These are phyloP conservation scores for Stephanodiscus minutulus DNA, from an alignment of 108 stramenopile genomes.

Conservation along the genomic window DNA sequence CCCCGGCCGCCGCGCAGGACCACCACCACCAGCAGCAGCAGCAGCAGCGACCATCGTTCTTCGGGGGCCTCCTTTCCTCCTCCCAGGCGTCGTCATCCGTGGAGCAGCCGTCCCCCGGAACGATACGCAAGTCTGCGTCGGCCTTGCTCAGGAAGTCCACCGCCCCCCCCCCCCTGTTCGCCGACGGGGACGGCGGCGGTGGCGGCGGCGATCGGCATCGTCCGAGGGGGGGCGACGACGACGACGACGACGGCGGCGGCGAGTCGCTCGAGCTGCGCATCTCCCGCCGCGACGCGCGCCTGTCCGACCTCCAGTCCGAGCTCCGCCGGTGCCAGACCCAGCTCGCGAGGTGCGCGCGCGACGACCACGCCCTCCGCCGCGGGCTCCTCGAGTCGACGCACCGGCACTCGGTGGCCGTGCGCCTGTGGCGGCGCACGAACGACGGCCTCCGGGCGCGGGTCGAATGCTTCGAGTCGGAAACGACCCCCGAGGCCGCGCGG, in stretches of 20 bases:
- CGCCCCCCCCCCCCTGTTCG: conserved; percentile 7
- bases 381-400: conserved; percentile 44
- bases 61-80: not conserved
- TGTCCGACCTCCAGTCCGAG: conserved; percentile 37
- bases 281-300: conserved; percentile 22
- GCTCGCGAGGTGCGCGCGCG: conserved; percentile 20
- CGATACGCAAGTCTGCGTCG: conserved; percentile 40
- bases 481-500: conserved; percentile 30
- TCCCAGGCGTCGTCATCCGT: not conserved
- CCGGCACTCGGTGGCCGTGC: conserved; percentile 32
- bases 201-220: not conserved
- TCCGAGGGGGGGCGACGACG: not conserved
- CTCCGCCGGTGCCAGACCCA: conserved; percentile 23
- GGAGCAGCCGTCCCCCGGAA: conserved; percentile 14
- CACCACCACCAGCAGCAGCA: not conserved
- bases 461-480: conserved; percentile 35
- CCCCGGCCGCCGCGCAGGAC: no score
- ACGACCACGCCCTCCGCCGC: conserved; percentile 33
- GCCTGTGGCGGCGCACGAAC: conserved; percentile 47
- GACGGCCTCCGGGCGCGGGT: conserved; percentile 36
- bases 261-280: conserved; percentile 36
- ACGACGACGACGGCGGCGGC: not conserved
- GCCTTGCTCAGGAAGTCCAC: conserved; percentile 23
- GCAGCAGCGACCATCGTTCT: not conserved
- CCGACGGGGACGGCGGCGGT: not conserved